Evolutionary conservation across 2,329 filamentous ascomycete species (phyloP).

Genomic region (Mycosphaerelloides madeirae): DNA sequence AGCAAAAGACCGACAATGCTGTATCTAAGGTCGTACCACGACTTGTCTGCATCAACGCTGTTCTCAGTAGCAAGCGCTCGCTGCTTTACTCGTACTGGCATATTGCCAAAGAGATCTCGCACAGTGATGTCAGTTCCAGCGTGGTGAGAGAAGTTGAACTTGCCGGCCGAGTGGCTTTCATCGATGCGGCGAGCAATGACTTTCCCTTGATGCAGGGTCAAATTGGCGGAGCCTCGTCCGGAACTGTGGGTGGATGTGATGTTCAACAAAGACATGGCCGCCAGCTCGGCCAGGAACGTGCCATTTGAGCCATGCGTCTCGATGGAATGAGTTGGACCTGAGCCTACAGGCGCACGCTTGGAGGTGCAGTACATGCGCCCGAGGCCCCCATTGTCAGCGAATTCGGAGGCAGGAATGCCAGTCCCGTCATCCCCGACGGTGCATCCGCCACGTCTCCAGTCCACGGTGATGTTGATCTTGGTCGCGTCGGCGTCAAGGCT

Average conservation of each 20-base stretch:
- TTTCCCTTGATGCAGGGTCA: slow-evolving; percentile 67
- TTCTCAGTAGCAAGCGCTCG: slow-evolving; percentile 54
- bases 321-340: slow-evolving; percentile 19
- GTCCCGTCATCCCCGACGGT: slow-evolving; percentile 76
- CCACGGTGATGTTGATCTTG: slow-evolving; percentile 64
- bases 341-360: slow-evolving; percentile 50
- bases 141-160: too few relatives aligned
- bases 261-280: slow-evolving; percentile 68
- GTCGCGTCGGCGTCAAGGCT: slow-evolving; percentile 73
- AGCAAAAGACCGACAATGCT: slow-evolving; percentile 63
- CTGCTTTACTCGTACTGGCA: slow-evolving; percentile 86
- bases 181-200: slow-evolving; percentile 56
- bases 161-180: not conserved
- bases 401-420: slow-evolving; percentile 72
- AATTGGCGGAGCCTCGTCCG: slow-evolving; percentile 57
- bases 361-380: slow-evolving; percentile 69
- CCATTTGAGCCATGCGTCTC: slow-evolving; percentile 64
- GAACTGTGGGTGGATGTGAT: slow-evolving; percentile 66
- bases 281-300: slow-evolving; percentile 71
- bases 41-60: slow-evolving; percentile 51
- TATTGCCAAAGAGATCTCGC: slow-evolving; percentile 77
- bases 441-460: slow-evolving; percentile 72
- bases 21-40: slow-evolving; percentile 61
- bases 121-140: slow-evolving; percentile 69
- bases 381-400: slow-evolving; percentile 64